A percentile compares a stretch with the other conserved stretches of the same genome.
Evolutionary conservation across 179 eudicot genomes (phyloP).

Genomic region (Silene coronaria): DNA sequence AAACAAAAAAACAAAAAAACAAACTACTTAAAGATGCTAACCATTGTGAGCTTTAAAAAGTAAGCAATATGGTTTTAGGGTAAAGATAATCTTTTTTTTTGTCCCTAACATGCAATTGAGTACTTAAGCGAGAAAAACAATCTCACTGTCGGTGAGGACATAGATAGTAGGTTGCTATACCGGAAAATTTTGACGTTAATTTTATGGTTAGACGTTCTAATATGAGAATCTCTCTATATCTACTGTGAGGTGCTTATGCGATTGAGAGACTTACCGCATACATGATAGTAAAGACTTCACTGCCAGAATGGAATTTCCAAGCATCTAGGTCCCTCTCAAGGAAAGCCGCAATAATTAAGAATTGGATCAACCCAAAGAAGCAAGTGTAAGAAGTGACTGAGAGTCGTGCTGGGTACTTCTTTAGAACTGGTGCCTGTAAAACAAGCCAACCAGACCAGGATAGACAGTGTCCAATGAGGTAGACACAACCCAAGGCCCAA

Average conservation of each 20-base stretch:
- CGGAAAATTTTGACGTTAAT: neutral
- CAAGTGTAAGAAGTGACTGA: conserved; percentile 87
- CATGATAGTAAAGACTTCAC: conserved; percentile 75
- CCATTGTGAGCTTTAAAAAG: neutral
- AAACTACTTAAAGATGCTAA: neutral
- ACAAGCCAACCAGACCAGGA: conserved; percentile 96
- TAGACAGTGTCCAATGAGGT: conserved; percentile 77
- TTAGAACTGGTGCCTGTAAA: conserved; percentile 70
- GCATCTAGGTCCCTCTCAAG: conserved; percentile 69
- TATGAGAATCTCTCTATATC: neutral
- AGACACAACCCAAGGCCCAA: conserved; percentile 89
- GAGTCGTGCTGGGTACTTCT: conserved; percentile 83
- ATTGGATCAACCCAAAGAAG: conserved; percentile 82
- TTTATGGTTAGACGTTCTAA: conserved; percentile 1
- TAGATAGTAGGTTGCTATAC: neutral
- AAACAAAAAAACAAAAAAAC: too few relatives aligned
- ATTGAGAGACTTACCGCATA: conserved; percentile 58
- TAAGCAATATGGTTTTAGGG: neutral
- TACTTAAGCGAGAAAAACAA: neutral
- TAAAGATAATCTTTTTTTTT: neutral
- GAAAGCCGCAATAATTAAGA: conserved; percentile 63
- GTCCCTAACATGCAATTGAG: neutral
- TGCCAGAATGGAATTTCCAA: conserved; percentile 77
- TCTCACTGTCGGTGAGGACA: neutral
- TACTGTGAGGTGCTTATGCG: neutral